Evolutionary conservation across 192 early-diverging fungal species (phyloP).

Genomic region (Entophlyctis luteolus): DNA sequence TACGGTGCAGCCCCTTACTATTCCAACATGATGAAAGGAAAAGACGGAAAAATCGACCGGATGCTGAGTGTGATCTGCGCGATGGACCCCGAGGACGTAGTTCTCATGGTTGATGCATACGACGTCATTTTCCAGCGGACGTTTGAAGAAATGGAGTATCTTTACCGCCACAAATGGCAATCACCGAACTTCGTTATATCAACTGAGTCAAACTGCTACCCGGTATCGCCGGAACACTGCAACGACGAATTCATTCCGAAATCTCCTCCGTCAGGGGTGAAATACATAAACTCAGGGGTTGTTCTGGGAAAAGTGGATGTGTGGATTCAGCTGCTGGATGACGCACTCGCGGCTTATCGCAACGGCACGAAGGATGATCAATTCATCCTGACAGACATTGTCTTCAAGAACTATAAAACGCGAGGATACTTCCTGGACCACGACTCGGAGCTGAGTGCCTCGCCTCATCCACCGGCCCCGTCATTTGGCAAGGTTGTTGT

Average conservation of each 20-base stretch:
- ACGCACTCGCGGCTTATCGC: background rate
- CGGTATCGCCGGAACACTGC: background rate
- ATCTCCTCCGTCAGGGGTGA: background rate
- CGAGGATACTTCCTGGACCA: background rate
- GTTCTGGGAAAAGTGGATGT: background rate
- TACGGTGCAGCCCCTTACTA: background rate
- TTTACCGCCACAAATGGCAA: background rate
- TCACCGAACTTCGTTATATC: background rate
- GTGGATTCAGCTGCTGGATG: background rate
- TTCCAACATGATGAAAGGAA: conserved; percentile 1
- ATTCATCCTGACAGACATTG: background rate
- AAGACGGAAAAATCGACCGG: background rate
- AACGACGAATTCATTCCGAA: background rate
- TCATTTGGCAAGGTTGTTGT: background rate
- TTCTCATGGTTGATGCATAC: conserved; percentile 9
- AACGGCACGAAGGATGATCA: background rate
- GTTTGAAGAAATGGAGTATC: background rate
- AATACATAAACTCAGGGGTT: conserved; percentile 1
- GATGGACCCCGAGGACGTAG: background rate
- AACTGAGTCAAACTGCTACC: conserved; percentile 10
- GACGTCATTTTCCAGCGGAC: conserved; percentile 8
- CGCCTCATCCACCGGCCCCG: background rate
- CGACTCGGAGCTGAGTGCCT: background rate
- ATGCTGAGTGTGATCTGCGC: background rate
- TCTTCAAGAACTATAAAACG: background rate